Evolutionary conservation across 805 yeast genomes (phyloP).

Genomic region (Myxozyma vanderwaltii): DNA sequence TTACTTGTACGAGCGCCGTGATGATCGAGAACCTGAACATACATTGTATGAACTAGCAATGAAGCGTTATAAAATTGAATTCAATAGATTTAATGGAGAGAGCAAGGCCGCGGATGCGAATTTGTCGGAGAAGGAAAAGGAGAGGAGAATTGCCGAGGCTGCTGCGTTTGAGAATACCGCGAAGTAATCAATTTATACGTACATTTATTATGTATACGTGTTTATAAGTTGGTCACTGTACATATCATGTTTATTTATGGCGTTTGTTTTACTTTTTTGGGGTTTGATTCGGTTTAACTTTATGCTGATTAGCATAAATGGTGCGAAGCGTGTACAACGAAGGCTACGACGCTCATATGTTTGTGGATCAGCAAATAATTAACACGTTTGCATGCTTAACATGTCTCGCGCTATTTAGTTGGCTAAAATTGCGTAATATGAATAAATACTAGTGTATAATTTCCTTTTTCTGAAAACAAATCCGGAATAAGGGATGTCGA

Average conservation of each 20-base stretch:
- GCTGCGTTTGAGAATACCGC: conserved; percentile 29
- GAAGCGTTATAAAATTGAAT: conserved; percentile 22
- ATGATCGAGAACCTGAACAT: conserved; percentile 33
- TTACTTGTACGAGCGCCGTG: conserved; percentile 33
- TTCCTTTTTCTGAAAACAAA: too few relatives aligned
- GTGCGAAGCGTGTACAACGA: too few relatives aligned
- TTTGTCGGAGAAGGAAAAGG: conserved; percentile 5
- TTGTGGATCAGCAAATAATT: too few relatives aligned
- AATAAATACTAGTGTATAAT: too few relatives aligned
- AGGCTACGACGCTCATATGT: too few relatives aligned
- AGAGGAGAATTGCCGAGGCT: conserved; percentile 25
- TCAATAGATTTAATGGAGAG: conserved; percentile 8
- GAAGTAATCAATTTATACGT: conserved; percentile 1
- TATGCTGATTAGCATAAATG: too few relatives aligned
- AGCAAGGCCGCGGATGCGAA: conserved; percentile 1
- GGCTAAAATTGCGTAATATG: too few relatives aligned
- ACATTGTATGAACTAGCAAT: conserved; percentile 22
- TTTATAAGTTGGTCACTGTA: not conserved
- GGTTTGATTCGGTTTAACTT: not conserved
- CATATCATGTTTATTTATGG: too few relatives aligned
- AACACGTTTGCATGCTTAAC: too few relatives aligned
- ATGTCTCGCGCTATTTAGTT: too few relatives aligned
- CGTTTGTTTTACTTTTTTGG: too few relatives aligned
- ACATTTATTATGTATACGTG: not conserved
- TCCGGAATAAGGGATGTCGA: too few relatives aligned